Base-by-base conservation (phyloP, 768 basidiomycete species). In the Mycena chlorophos region DNA sequence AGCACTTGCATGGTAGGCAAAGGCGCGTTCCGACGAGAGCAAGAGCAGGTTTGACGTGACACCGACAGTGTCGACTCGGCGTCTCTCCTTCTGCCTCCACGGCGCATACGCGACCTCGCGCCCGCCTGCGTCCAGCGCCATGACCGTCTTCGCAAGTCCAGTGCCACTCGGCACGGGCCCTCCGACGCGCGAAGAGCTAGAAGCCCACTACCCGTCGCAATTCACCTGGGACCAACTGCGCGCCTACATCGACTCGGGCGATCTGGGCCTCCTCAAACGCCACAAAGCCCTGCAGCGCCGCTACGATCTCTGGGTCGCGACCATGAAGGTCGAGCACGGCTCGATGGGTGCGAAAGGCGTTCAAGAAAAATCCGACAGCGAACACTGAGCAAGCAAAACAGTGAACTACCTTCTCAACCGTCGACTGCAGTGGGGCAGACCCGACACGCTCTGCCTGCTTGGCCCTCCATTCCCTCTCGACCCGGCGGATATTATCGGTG, bases 151-250 rank as follows among this genome's bases (percentile, higher is more conserved):
- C n/a, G n/a, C n/a, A n/a, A n/a, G n/a, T n/a, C n/a, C n/a, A n/a
- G 78, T 82, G 4, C 70, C 78, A 5, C 66, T 82, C 28, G 65
- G 78, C 12, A 75, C 73, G n/a, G 88, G 89, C 0, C 84, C 77
- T 20, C 90, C 90, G 13, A 89, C 88, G 1, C 71, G 68, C 31
- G 84, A 85, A 49, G 90, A 92, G 61, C 70, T 92, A 5, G 67
- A 82, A 6, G 76, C 71, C 1, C 71, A 89, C 65, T 92, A 92
- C 65, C 89, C 89, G 14, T 77, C 86, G 4, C 84, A 80, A 58
- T 90, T 90, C 61, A 88, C 89, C 0, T 92, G 88, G 87, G 59
- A 69, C 8, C 84, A 92, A 66, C 71, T 92, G 25, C 91, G 85
- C 72, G 79, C 83, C 3, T 91, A 92, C 59, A 77, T 92, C 47